A percentile compares a stretch with the other conserved stretches of the same genome.
These are phyloP conservation scores for Bretschneidera sinensis DNA, from an alignment of 345 rosid species.

Conservation along the genomic window DNA sequence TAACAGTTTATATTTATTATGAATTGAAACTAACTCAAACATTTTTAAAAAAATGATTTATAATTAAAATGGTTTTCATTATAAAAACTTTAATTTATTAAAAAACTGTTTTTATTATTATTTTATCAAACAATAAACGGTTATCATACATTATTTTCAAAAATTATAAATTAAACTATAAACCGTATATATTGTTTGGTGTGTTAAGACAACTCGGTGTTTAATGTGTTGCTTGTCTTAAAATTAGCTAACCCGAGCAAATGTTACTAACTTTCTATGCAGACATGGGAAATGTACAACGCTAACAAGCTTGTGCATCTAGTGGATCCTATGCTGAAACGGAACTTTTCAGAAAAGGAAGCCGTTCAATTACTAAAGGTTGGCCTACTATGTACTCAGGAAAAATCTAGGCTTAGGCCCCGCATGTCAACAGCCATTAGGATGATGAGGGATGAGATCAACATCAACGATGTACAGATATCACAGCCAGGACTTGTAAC, in stretches of 20 bases:
- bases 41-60: background rate
- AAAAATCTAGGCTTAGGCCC: constrained; percentile 22
- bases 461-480: constrained; percentile 3
- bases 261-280: background rate
- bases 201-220: no score
- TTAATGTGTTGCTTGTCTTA: no score
- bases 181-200: no score
- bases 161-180: no score
- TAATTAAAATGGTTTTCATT: no score
- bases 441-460: constrained; percentile 28
- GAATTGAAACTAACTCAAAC: no score
- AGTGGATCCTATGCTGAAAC: constrained; percentile 25
- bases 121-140: no score
- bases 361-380: constrained; percentile 22
- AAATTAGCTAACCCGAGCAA: background rate
- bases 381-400: constrained; percentile 30
- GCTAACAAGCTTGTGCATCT: constrained; percentile 13
- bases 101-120: no score
- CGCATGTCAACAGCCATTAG: constrained; percentile 23
- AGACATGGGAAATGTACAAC: constrained; percentile 39
- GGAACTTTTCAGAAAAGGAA: constrained; percentile 19
- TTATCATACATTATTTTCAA: no score
- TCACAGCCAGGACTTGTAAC: constrained; percentile 18
- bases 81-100: no score
- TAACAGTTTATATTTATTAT: background rate